A percentile compares a stretch with the other conserved stretches of the same genome.
Evolutionary conservation across 352 stramenopile species (phyloP).

Genomic region (Phytopythium kandeliae): DNA sequence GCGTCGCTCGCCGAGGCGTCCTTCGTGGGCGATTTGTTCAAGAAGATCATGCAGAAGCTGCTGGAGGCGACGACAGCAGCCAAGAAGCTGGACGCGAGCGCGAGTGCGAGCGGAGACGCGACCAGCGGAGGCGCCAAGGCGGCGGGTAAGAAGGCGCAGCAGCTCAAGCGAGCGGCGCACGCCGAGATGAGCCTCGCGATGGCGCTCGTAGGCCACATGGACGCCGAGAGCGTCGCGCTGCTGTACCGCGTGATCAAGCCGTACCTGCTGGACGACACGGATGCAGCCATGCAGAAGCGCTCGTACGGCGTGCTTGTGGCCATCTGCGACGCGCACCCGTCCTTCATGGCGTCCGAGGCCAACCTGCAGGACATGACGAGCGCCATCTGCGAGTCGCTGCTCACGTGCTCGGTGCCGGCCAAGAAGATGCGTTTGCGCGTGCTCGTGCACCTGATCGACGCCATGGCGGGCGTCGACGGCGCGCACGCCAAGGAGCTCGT

Average conservation of each 20-base stretch:
- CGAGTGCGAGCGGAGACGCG: slow-evolving; percentile 27
- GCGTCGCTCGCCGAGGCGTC: slow-evolving; percentile 61
- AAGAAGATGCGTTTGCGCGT: slow-evolving; percentile 95
- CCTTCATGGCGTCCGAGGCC: slow-evolving; percentile 67
- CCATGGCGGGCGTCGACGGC: slow-evolving; percentile 53
- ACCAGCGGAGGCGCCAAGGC: slow-evolving; percentile 16
- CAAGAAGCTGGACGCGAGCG: slow-evolving; percentile 44
- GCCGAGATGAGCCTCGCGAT: slow-evolving; percentile 76
- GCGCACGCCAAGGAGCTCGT: slow-evolving; percentile 72
- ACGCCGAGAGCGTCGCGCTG: slow-evolving; percentile 65
- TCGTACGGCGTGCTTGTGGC: slow-evolving; percentile 81
- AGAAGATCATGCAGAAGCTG: slow-evolving; percentile 88
- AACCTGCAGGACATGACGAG: slow-evolving; percentile 91
- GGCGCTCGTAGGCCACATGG: slow-evolving; percentile 73
- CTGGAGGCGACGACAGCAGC: slow-evolving; percentile 77
- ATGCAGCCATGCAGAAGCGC: slow-evolving; percentile 85
- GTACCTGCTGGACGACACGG: slow-evolving; percentile 82
- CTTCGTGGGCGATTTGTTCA: slow-evolving; percentile 71
- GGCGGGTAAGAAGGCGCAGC: slow-evolving; percentile 33
- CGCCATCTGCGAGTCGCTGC: slow-evolving; percentile 91
- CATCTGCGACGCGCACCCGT: slow-evolving; percentile 82
- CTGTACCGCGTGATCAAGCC: slow-evolving; percentile 88
- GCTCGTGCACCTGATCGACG: slow-evolving; percentile 73
- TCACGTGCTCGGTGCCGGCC: slow-evolving; percentile 93
- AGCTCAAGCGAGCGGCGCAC: slow-evolving; percentile 63